Percentiles rank a stretch among this genome's conserved stretches.
phyloP scores from a whole-genome alignment of 495 filamentous ascomycete genomes.

The Tuber magnatum region DNA sequence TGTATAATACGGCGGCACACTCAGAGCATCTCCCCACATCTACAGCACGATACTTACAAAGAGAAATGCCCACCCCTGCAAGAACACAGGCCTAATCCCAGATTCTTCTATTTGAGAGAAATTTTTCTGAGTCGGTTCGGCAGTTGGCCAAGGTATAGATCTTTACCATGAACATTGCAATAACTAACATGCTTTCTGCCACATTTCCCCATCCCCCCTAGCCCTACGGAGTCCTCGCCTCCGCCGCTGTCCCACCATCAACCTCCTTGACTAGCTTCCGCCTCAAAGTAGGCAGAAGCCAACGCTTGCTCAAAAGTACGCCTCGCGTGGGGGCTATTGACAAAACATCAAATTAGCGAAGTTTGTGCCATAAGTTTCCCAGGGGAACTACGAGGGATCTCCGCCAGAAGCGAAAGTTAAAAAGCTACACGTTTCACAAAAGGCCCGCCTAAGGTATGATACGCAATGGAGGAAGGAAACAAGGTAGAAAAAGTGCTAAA shows the following conservation, averaged over 20 bases:
- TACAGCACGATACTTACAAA: neutral
- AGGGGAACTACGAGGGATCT: neutral
- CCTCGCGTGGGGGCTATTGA: slow-evolving; percentile 24
- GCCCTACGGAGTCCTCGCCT: neutral
- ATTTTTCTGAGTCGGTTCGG: neutral
- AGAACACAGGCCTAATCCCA: neutral
- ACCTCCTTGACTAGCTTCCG: neutral
- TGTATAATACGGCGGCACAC: neutral
- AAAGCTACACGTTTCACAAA: neutral
- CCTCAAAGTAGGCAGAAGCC: slow-evolving; percentile 17
- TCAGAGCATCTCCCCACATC: neutral
- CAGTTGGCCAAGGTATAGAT: neutral
- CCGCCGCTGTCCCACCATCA: neutral
- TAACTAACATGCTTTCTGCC: neutral
- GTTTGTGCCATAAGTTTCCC: slow-evolving; percentile 1
- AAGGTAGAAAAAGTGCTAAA: neutral
- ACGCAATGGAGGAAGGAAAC: neutral
- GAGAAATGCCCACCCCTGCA: neutral
- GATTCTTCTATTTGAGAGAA: neutral
- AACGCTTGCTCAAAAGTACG: slow-evolving; percentile 27
- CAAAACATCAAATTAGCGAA: slow-evolving; percentile 13
- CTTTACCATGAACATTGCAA: neutral
- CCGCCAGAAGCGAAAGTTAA: neutral
- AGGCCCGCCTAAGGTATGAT: too few species aligned
- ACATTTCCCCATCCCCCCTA: neutral